These are phyloP conservation scores for Phialophora verrucosa DNA, from an alignment of 2,329 filamentous ascomycete species.

Conservation along the genomic window DNA sequence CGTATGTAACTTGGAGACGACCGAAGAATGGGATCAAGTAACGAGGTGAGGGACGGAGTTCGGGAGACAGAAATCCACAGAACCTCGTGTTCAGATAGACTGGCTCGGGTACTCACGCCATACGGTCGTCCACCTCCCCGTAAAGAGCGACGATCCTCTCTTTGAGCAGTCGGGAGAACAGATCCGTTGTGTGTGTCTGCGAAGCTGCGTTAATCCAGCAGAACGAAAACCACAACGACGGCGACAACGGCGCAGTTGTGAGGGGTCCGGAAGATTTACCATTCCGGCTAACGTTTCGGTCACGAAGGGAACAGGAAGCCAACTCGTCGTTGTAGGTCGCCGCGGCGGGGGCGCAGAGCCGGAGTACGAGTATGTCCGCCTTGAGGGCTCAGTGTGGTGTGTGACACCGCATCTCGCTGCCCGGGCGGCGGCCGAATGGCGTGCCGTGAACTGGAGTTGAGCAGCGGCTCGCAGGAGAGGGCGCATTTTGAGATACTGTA, in stretches of 20 bases:
- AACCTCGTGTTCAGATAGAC: not conserved
- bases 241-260: not conserved
- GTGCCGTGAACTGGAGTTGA: constrained; percentile 22
- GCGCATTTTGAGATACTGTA: constrained; percentile 23
- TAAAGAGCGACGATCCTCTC: constrained; percentile 59
- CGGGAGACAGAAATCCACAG: not conserved
- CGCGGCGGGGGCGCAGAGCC: not conserved
- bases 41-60: not conserved
- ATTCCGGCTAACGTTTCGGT: constrained; percentile 39
- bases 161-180: constrained; percentile 80
- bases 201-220: not conserved
- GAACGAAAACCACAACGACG: not conserved
- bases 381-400: constrained; percentile 14
- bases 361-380: constrained; percentile 20
- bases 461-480: constrained; percentile 24
- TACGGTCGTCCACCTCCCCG: constrained; percentile 91
- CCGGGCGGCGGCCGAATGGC: not conserved
- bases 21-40: not conserved
- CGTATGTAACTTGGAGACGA: not conserved
- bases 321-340: constrained; percentile 21
- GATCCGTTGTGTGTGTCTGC: constrained; percentile 65
- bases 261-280: not conserved
- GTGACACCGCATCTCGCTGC: constrained; percentile 7
- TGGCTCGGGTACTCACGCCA: not conserved
- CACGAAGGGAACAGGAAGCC: constrained; percentile 39